Base-by-base conservation (phyloP, 805 yeast species). In the Saccharomyces kudriavzevii region DNA sequence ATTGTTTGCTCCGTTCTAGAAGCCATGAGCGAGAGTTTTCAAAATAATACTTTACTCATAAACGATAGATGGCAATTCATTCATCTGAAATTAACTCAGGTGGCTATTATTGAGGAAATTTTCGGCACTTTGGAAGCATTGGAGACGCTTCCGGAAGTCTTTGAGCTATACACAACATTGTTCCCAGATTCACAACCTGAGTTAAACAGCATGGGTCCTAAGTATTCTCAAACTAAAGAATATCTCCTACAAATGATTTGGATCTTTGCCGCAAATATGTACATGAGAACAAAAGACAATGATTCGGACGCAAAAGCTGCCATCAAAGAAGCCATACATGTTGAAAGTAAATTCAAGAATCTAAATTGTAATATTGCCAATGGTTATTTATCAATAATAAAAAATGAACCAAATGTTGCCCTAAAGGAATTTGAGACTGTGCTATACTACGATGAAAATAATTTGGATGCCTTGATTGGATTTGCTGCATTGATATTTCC, bases 81-180 rank as follows among this genome's bases (percentile, higher is more conserved):
- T 51, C 87, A 88, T 64, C 74, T 89, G 65, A 87, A 87, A 60
- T 75, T 87, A 69, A 85, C 96, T 0, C 88, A 85, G 60, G 70
- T 89, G 40, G 82, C 88, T 1, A 72, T 89, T n/a, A 70, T 82
- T 51, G 90, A 86, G 61, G 75, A 80, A 5, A 71, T 79, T 3
- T 74, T 78, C 53, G 92, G 89, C 5, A 69, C 77, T 0, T 72
- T 76, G 28, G 78, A 78, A 46, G 81, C 89, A 0, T 66, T 88
- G 55, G 88, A 84, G 45, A 73, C 76, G 49, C 65, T 90, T n/a
- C 79, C 87, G 1, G 89, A 81, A 47, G 75, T 88, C 9, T 85
- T 89, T 59, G 77, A 74, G 10, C 65, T 85, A 10, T 84, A 77
- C 60, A 76, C 80, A 49, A 73, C 68, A 27, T 68, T 85, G 30